Conservation (phyloP, 805 yeast species). For the Soucietia sequanensis region DNA sequence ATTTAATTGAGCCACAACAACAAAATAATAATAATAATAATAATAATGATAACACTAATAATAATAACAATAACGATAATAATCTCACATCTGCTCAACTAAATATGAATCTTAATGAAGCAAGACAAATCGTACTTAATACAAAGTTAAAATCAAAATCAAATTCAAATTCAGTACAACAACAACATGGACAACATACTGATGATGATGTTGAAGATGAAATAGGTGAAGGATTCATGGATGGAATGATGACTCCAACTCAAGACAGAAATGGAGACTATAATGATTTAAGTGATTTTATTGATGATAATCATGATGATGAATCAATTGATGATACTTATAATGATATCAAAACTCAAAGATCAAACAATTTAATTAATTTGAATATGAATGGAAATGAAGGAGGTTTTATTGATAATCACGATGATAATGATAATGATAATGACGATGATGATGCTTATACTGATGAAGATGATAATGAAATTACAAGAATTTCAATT, state of each 20-base stretch:
- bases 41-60: too few species aligned
- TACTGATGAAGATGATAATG: constrained; percentile 3
- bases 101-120: constrained; percentile 15
- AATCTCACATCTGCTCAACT: too few species aligned
- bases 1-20: constrained; percentile 1
- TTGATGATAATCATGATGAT: constrained; percentile 11
- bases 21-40: constrained; percentile 6
- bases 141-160: constrained; percentile 1
- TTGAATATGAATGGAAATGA: too few species aligned
- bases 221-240: constrained; percentile 33
- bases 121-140: constrained; percentile 14
- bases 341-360: constrained; percentile 6
- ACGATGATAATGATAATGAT: background rate
- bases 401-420: constrained; percentile 1
- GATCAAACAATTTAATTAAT: constrained; percentile 1
- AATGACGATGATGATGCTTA: constrained; percentile 7
- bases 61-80: too few species aligned
- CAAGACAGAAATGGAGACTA: constrained; percentile 26
- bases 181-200: background rate
- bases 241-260: constrained; percentile 32
- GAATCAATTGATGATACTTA: constrained; percentile 13
- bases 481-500: constrained; percentile 5
- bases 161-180: background rate
- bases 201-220: constrained; percentile 28
- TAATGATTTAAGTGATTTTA: constrained; percentile 30